A percentile compares a stretch with the other conserved stretches of the same genome.
phyloP scores from a whole-genome alignment of 2,329 filamentous ascomycete species.

The Fusarium armeniacum region DNA sequence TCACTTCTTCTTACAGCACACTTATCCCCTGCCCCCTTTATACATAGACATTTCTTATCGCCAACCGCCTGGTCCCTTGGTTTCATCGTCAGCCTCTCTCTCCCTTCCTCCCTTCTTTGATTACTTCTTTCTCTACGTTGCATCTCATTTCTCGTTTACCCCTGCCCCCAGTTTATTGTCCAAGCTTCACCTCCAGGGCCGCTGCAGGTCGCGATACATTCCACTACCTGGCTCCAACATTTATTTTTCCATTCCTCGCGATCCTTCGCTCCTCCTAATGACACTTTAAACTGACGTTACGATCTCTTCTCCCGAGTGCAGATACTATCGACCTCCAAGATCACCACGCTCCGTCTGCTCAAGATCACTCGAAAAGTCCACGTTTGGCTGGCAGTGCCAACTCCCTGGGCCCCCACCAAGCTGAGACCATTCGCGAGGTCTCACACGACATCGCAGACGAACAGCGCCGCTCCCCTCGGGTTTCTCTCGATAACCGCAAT shows the following conservation, averaged over 20 bases:
- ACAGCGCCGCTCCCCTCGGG: constrained; percentile 72
- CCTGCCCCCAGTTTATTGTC: constrained; percentile 40
- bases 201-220: constrained; percentile 47
- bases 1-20: constrained; percentile 26
- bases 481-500: constrained; percentile 65
- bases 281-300: constrained; percentile 40
- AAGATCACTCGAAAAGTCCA: constrained; percentile 74
- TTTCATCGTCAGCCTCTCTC: constrained; percentile 28
- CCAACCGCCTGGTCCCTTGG: constrained; percentile 31
- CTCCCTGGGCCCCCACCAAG: constrained; percentile 83
- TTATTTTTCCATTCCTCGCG: constrained; percentile 38
- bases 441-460: constrained; percentile 82
- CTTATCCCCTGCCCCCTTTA: constrained; percentile 32
- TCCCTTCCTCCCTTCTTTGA: constrained; percentile 41
- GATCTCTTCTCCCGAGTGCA: constrained; percentile 55
- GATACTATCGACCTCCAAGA: constrained; percentile 97
- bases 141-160: constrained; percentile 43
- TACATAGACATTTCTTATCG: constrained; percentile 29
- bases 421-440: constrained; percentile 84
- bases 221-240: constrained; percentile 45
- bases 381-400: constrained; percentile 54
- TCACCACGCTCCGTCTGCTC: constrained; percentile 82
- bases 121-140: constrained; percentile 38
- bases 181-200: constrained; percentile 41
- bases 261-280: constrained; percentile 22